A percentile compares a stretch with the other conserved stretches of the same genome.
These are phyloP conservation scores for Phytophthora citrophthora DNA, from an alignment of 352 stramenopile genomes.

Conservation along the genomic window DNA sequence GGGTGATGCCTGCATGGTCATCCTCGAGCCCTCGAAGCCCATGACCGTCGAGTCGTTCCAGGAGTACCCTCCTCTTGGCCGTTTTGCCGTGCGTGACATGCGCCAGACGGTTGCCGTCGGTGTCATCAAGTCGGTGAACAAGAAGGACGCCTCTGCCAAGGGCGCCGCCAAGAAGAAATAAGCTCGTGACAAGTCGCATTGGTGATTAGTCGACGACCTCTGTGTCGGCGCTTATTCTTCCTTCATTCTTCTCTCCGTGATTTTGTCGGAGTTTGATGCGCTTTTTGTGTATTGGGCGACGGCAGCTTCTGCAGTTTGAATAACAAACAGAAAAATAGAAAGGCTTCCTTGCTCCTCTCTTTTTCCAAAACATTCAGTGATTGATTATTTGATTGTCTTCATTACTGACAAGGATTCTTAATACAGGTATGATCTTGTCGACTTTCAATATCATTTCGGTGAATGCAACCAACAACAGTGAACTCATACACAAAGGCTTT, in stretches of 20 bases:
- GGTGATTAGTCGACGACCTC: constrained; percentile 33
- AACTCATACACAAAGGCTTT: neutral
- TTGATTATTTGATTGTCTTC: neutral
- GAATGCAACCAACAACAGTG: too few relatives aligned
- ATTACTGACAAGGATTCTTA: too few relatives aligned
- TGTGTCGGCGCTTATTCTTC: constrained; percentile 18
- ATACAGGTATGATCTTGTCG: neutral
- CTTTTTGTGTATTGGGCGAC: constrained; percentile 21
- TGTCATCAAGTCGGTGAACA: constrained; percentile 95
- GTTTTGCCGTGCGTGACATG: constrained; percentile 98
- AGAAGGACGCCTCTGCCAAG: constrained; percentile 67
- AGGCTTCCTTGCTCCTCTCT: constrained; percentile 39
- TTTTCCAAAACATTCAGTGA: neutral
- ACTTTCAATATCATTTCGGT: neutral
- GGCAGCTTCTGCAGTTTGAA: constrained; percentile 45
- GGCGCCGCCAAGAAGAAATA: constrained; percentile 56
- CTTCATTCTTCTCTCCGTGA: constrained; percentile 37
- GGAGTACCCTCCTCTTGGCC: constrained; percentile 95
- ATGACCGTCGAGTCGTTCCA: constrained; percentile 97
- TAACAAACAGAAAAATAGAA: constrained; percentile 54
- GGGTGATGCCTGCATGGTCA: constrained; percentile 96
- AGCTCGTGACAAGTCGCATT: constrained; percentile 24
- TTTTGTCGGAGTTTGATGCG: constrained; percentile 32
- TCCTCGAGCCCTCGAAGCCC: constrained; percentile 93
- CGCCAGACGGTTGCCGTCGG: constrained; percentile 96